Evolutionary conservation across 495 filamentous ascomycete genomes (phyloP), one percentile per base, ranked within the genome.

Genomic region (Choiromyces venosus): DNA sequence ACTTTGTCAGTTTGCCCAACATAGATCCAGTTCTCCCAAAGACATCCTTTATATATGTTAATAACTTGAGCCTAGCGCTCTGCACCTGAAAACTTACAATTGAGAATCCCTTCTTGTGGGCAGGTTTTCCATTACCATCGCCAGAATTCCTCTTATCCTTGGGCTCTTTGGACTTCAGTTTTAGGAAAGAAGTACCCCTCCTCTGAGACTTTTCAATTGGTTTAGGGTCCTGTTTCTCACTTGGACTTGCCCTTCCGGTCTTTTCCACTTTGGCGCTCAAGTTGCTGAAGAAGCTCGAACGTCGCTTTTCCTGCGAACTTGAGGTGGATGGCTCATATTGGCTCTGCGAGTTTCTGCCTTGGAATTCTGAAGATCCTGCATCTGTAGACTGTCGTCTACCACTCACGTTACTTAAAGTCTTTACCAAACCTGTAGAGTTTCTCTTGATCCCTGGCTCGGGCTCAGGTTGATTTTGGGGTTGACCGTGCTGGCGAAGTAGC

Each of bases 21-120:
- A 77, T 77, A 12, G 74, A 77, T 36, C 74, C 66, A 10, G 75
- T 77, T n/a, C 75, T 77, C 46, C 74, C 75, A 73, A 77, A 77
- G 19, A 77, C 75, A 64, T 77, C 75, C 75, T 77, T 35, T 25
- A 68, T 9, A 37, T 67, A 9, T 21, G 29, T 65, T 29, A 76
- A 42, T 40, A 70, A 44, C 1, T 25, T 33, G 36, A 1, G 25
- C 52, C 25, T 29, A 33, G 25, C 52, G 4, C 25, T 29, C 25
- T 29, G 10, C 52, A 33, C 18, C 52, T 12, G 29, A 42, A 33
- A 46, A 66, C 75, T 33, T 44, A 77, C 75, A 21, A 77, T 77
- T 67, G 75, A 77, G 42, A 77, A 77, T 10, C 69, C 75, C 29
- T 77, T 77, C 56, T 77, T 77, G 40, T 77, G 75, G 42, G 56